Conservation (phyloP, 352 stramenopile genomes). For the Phytophthora uliginosa region DNA sequence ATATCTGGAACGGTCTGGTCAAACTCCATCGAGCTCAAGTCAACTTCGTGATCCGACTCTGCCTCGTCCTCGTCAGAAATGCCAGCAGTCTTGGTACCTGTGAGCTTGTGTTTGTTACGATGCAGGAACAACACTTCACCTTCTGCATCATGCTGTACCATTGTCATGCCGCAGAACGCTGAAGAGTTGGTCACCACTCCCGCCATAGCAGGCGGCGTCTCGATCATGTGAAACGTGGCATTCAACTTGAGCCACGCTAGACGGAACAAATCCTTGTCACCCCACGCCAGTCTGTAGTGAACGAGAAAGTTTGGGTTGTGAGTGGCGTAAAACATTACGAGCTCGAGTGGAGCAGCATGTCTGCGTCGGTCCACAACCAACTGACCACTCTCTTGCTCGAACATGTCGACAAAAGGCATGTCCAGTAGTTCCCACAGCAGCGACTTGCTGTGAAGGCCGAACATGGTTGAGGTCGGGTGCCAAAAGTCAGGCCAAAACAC, state of each 20-base stretch:
- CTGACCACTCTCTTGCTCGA: conserved; percentile 75
- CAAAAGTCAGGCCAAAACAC: conserved; percentile 40
- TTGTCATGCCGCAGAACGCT: conserved; percentile 65
- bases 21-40: background rate
- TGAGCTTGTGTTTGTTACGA: conserved; percentile 61
- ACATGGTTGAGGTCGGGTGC: conserved; percentile 37
- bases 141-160: conserved; percentile 51
- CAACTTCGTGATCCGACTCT: background rate
- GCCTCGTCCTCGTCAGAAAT: background rate
- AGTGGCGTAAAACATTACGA: conserved; percentile 54
- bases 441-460: conserved; percentile 33
- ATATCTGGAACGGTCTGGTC: background rate
- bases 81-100: background rate
- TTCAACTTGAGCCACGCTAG: conserved; percentile 64
- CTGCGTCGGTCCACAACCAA: conserved; percentile 53
- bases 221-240: conserved; percentile 62
- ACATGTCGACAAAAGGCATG: conserved; percentile 64
- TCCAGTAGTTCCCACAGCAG: conserved; percentile 58
- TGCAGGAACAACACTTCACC: conserved; percentile 59
- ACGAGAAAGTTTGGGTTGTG: conserved; percentile 53
- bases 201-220: conserved; percentile 49
- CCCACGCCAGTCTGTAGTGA: conserved; percentile 47
- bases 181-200: conserved; percentile 38
- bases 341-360: conserved; percentile 35
- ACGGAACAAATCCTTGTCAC: conserved; percentile 76